Base-by-base conservation (phyloP, 176 grass and related monocot genomes). In the Cenchrus fungigraminus region DNA sequence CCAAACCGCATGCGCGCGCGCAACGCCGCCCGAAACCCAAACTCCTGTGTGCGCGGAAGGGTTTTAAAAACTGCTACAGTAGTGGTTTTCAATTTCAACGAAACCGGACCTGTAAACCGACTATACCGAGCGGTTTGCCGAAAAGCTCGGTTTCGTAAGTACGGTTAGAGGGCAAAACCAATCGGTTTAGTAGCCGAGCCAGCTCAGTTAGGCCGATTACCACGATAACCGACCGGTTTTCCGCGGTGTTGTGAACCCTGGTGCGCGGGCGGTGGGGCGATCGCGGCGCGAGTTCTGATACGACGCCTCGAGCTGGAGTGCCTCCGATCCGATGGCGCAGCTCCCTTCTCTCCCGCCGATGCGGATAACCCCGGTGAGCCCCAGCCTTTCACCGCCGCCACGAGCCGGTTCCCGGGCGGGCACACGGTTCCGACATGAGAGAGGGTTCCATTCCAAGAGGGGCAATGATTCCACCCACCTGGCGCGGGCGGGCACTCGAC, bases 391-490 rank as follows among this genome's bases (percentile, higher is more conserved):
- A 12, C 6, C 4, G 34, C 14, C 17, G 4, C 25, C 72, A 0
- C 49, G 13, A 72, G 63, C 12, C 67, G 51, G 58, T 40, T 43
- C 65, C 31, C 47, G 47, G 78, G 78, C 17, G 49, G 34, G 65
- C 79, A 44, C 63, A 40, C 2, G 31, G 31, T 32, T 32, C 31
- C 14, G 79, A 5, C 12, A n/a, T 6, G 22, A 14, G n/a, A 51
- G 49, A 51, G 49, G 49, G 49, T 51, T 51, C 45, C 45, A 46
- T 46, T 46, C 49, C 49, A 11, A 31, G 68, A 16, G 14, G 46
- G 20, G 74, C 79, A 79, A 90, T 79, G 28, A 68, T 86, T 49
- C 64, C 55, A 9, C 28, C 83, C 77, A 89, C 87, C 50, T 17
- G 17, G 11, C 16, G 9, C 60, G 68, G 47, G 22, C 65, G 57